Conservation (phyloP, 176 grass and related monocot species). For the sorghum (Sorghum bicolor) region DNA sequence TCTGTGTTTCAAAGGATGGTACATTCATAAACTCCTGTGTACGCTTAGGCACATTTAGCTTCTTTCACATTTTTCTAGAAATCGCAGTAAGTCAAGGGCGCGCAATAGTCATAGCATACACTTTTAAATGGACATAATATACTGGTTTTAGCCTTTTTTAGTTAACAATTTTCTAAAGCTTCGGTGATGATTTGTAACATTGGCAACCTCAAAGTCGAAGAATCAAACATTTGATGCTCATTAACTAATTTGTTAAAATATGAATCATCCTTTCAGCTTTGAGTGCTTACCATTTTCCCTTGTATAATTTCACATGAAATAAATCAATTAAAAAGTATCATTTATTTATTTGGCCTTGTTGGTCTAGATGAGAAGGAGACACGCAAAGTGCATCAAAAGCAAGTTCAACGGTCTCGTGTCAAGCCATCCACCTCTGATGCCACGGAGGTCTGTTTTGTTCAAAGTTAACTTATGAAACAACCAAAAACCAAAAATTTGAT, state of each 20-base stretch:
- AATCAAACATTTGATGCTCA: background rate
- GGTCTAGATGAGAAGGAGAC: conserved; percentile 51
- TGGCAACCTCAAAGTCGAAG: background rate
- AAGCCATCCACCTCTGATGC: conserved; percentile 36
- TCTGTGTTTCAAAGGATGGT: background rate
- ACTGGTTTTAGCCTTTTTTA: background rate
- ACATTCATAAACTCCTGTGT: background rate
- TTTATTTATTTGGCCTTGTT: conserved; percentile 5
- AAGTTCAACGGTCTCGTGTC: conserved; percentile 35
- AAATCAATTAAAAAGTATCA: background rate
- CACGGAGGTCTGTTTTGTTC: conserved; percentile 33
- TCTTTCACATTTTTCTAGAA: background rate
- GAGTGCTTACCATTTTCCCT: background rate
- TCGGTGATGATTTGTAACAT: background rate
- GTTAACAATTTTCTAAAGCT: background rate
- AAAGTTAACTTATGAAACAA: conserved; percentile 4
- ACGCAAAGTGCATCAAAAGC: conserved; percentile 35
- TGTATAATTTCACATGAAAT: background rate
- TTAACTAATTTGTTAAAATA: background rate
- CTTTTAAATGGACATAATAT: background rate
- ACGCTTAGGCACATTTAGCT: background rate
- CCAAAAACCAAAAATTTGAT: background rate
- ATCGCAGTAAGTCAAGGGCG: background rate
- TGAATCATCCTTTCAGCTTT: background rate
- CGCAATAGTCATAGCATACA: background rate